Base-by-base conservation (phyloP, 768 basidiomycete species). In the Boletus vermiculosoides region DNA sequence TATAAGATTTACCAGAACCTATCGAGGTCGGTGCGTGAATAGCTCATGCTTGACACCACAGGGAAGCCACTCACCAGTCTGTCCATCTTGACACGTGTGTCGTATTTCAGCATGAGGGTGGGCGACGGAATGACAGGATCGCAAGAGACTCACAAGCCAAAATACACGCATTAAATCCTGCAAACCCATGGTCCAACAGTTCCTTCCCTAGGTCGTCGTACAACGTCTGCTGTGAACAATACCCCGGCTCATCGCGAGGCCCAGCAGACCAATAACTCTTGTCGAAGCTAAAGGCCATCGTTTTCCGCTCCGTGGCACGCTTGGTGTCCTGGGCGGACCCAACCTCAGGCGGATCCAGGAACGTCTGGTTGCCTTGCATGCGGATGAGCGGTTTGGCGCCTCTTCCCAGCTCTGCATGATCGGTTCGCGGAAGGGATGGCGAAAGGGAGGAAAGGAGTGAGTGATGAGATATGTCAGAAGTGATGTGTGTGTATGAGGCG, bases 191-290 rank as follows among this genome's bases (percentile, higher is more conserved):
- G 72, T 98, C 92, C 64, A 99, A 78, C 51, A 99, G 74, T 68
- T 98, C 96, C 73, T 88, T 90, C 42, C 96, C 96, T 36, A 98
- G 73, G 77, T 98, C 96, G 63, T 94, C 86, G 73, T 92, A 98
- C 56, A 98, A 77, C 0, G 94, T 98, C 72, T 96, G 87, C 66
- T 99, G 96, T 5, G 90, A 92, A 63, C 94, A 95, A 69, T 98
- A 98, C 15, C 81, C 79, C 0, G 92, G 88, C 55, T 97, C 96
- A 67, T 94, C 90, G 65, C 91, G 80, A 11, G 89, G 80, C 1
- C 94, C 92, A 15, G 94, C 94, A 40, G 93, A 94, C 95, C 94
- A 96, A 73, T 98, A 98, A 53, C 89, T 91, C 81, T 95, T 96
- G 82, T 98, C 96, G 63, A 98, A 98, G 60, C 90, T 88, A 74